Evolutionary conservation across 306 rosid genomes (phyloP), one percentile per base, ranked within the genome.

Genomic region (Vigna mungo): DNA sequence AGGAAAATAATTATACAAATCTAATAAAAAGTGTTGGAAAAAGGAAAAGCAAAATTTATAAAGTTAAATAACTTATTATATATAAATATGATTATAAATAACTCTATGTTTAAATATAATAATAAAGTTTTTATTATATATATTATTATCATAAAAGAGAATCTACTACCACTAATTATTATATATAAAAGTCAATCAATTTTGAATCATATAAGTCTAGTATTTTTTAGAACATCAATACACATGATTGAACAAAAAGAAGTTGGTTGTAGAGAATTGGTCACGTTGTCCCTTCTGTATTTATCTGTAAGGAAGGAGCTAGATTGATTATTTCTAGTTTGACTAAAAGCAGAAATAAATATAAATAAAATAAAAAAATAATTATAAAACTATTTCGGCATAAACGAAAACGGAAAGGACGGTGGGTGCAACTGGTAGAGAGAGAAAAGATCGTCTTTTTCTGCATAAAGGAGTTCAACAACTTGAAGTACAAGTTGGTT

Each of bases 401-500:
- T 36, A 53, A 54, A 67, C 69, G 39, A 69, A 68, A 55, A 47
- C 74, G 68, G 60, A 49, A 79, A 34, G 70, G 78, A 72, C 77
- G 81, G 84, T 80, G 68, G 76, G 44, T 32, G 79, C 76, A 71
- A 56, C 71, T 84, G 71, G 47, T 37, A 39, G 75, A 79, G 68
- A 71, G 77, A 77, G 82, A 71, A 25, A 12, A 78, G 48, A 16
- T 62, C 72, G 58, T 75, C 74, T 69, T 74, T 82, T 74, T 47
- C 55, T 52, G 44, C 71, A 14, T 12, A 47, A 60, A 55, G 67
- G 64, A 52, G 70, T 80, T 59, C 59, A 74, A 34, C 82, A 71
- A 71, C 82, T 78, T 78, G 76, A 74, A 81, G 78, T 52, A 37
- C 71, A 68, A 79, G 81, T 73, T 63, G 79, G 37, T 62, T 20